A percentile compares a stretch with the other conserved stretches of the same genome.
phyloP scores from a whole-genome alignment of 805 yeast genomes.

The Suhomyces emberorum region DNA sequence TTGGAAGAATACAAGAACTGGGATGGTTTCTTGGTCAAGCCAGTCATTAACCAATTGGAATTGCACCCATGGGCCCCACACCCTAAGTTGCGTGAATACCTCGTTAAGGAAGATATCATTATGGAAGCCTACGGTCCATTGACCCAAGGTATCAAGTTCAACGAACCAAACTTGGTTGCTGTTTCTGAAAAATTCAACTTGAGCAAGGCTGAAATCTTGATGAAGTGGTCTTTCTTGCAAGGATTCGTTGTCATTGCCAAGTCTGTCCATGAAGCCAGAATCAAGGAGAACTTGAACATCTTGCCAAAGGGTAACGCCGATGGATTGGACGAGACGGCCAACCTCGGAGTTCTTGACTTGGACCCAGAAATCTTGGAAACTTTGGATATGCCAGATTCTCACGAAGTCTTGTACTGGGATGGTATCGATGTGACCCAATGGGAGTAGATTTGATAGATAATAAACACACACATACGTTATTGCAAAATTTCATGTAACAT shows the following conservation, averaged over 20 bases:
- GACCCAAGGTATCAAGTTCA: slow-evolving; percentile 56
- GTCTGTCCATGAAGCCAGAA: slow-evolving; percentile 51
- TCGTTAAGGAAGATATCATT: slow-evolving; percentile 50
- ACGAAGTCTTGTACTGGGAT: slow-evolving; percentile 33
- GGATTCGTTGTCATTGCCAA: slow-evolving; percentile 44
- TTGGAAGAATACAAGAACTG: slow-evolving; percentile 58
- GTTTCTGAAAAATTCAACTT: slow-evolving; percentile 50
- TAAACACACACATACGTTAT: too few species aligned
- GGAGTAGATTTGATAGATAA: too few species aligned
- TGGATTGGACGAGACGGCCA: slow-evolving; percentile 24
- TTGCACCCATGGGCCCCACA: slow-evolving; percentile 82
- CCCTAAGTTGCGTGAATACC: slow-evolving; percentile 58
- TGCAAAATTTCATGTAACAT: too few species aligned
- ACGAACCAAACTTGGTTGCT: slow-evolving; percentile 49
- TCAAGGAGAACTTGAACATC: slow-evolving; percentile 54
- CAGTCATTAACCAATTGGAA: slow-evolving; percentile 81
- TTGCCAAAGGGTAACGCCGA: slow-evolving; percentile 28
- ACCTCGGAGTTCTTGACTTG: slow-evolving; percentile 40
- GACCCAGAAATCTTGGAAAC: slow-evolving; percentile 32
- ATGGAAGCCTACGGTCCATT: slow-evolving; percentile 83
- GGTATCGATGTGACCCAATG: slow-evolving; percentile 30
- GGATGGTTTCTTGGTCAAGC: slow-evolving; percentile 35
- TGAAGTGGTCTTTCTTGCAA: slow-evolving; percentile 71
- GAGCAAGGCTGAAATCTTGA: slow-evolving; percentile 58
- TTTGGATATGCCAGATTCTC: slow-evolving; percentile 36